Evolutionary conservation across 768 basidiomycete genomes (phyloP), one percentile per base, ranked within the genome.

Genomic region (Psilocybe sp.): DNA sequence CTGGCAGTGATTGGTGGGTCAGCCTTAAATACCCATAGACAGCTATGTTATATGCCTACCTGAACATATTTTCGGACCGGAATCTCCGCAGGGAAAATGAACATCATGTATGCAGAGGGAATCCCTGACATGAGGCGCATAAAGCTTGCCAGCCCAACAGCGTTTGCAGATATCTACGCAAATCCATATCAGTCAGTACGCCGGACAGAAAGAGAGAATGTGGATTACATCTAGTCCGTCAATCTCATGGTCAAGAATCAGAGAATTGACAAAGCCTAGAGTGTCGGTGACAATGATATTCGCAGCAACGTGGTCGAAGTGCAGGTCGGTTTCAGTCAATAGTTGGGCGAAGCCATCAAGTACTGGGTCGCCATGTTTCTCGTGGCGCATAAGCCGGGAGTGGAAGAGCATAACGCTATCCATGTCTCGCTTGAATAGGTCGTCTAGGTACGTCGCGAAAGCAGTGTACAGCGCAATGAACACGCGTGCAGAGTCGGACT

Each of bases 401-500:
- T 65, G 67, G 59, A 78, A 78, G 11, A 53, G 48, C 9, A 64
- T 61, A 11, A 74, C 53, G 3, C 60, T 52, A 4, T 53, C 54
- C 14, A 50, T 44, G 43, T 69, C 65, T 13, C 54, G 50, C 1
- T 57, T 52, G 14, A 64, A 57, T 2, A 52, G 45, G 51, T 78
- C 73, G 52, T 78, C 76, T 23, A 49, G 49, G 37, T 57, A 69
- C 43, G 67, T 65, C n/a, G 61, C 45, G 40, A 64, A 70, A 0
- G 72, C 64, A 1, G 75, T 76, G 53, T 65, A 76, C 8, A 76
- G 59, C 3, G 72, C 66, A 28, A 76, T 69, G 50, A 66, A 62
- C 5, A 71, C 61, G 43, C 60, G 60, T 1, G 62, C 65, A 31
- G 67, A 51, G 45, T 57, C 44, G 54, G 64, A 45, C 8, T 44